phyloP scores from a whole-genome alignment of 805 yeast genomes.

The Wickerhamomyces sydowiorum region DNA sequence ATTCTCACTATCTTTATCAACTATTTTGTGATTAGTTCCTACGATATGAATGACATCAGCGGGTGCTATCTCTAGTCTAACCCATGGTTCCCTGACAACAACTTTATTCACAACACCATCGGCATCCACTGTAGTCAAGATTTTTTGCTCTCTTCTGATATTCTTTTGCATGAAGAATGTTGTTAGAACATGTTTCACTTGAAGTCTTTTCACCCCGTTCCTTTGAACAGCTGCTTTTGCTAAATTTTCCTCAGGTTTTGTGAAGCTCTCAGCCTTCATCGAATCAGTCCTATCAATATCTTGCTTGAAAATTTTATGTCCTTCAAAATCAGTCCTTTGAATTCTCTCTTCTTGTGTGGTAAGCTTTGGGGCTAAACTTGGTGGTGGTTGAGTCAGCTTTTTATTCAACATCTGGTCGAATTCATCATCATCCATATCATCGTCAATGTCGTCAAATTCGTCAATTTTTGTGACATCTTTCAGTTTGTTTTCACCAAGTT shows the following conservation, averaged over 20 bases:
- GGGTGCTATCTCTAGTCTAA: conserved; percentile 37
- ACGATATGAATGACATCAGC: conserved; percentile 62
- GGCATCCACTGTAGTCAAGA: conserved; percentile 45
- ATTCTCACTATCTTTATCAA: conserved; percentile 51
- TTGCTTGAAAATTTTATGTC: conserved; percentile 16
- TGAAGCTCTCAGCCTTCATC: conserved; percentile 4
- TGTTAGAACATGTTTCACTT: conserved; percentile 30
- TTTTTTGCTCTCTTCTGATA: conserved; percentile 37
- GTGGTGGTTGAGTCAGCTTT: conserved; percentile 5
- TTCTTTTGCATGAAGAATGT: conserved; percentile 27
- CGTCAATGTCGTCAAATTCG: conserved; percentile 4
- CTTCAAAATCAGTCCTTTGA: conserved; percentile 14
- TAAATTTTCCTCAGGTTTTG: conserved; percentile 7
- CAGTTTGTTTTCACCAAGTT: not conserved
- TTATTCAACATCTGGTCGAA: conserved; percentile 11
- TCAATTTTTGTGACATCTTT: not conserved
- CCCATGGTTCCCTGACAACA: conserved; percentile 59
- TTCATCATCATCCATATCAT: conserved; percentile 15
- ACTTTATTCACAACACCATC: conserved; percentile 31
- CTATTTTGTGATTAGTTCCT: conserved; percentile 32
- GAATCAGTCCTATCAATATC: conserved; percentile 20
- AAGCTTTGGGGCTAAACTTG: conserved; percentile 1
- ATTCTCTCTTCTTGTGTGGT: conserved; percentile 20
- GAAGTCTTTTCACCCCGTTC: conserved; percentile 42
- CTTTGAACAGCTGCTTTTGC: conserved; percentile 42